These are phyloP conservation scores for Pezicula rhizophila DNA, from an alignment of 2,329 filamentous ascomycete species.

Conservation along the genomic window DNA sequence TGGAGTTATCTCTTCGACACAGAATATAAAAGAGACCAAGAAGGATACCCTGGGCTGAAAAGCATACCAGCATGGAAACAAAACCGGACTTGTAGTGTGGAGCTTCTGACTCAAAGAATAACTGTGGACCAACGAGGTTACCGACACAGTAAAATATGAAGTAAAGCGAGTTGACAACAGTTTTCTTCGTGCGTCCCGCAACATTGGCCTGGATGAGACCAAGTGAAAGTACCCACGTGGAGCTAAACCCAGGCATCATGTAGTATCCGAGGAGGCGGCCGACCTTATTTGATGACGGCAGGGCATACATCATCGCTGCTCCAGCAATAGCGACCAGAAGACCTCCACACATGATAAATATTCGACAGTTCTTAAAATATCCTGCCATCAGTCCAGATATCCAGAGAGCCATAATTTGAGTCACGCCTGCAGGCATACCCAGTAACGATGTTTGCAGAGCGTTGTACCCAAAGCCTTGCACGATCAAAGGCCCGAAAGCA, in stretches of 20 bases:
- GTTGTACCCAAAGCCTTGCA: conserved; percentile 39
- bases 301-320: conserved; percentile 44
- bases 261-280: not conserved
- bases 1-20: no score
- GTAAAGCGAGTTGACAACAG: conserved; percentile 57
- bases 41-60: not conserved
- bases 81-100: conserved; percentile 9
- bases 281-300: not conserved
- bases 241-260: not conserved
- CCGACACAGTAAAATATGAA: conserved; percentile 43
- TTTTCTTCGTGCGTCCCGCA: conserved; percentile 63
- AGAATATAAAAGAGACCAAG: no score
- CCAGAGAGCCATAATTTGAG: conserved; percentile 35
- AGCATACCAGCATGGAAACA: conserved; percentile 7
- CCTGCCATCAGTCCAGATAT: conserved; percentile 44
- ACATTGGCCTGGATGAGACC: conserved; percentile 57
- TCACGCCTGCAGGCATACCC: conserved; percentile 51
- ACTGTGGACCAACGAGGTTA: conserved; percentile 11
- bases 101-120: conserved; percentile 7
- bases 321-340: conserved; percentile 45
- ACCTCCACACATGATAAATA: conserved; percentile 40
- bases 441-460: conserved; percentile 37
- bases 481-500: conserved; percentile 32
- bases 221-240: conserved; percentile 48
- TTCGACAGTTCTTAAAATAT: conserved; percentile 38